Percentiles rank a stretch among this genome's conserved stretches.
phyloP scores from a whole-genome alignment of 768 basidiomycete species.

The Psilocybe azurescens region DNA sequence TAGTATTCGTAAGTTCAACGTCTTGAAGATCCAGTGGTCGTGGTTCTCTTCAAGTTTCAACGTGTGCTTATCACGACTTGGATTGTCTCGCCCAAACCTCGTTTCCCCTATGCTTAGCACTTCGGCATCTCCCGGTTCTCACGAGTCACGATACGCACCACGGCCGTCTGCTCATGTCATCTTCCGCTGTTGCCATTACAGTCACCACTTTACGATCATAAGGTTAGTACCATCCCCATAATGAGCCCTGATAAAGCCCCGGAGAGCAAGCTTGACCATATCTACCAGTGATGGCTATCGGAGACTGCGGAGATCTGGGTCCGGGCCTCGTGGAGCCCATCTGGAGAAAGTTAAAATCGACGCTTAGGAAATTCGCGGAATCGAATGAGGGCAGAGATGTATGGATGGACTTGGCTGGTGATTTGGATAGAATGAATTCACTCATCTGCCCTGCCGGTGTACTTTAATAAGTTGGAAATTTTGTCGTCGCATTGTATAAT shows the following conservation, averaged over 20 bases:
- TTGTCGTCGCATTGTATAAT: too few species aligned
- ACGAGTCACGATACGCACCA: slow-evolving; percentile 25
- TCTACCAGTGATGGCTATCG: slow-evolving; percentile 40
- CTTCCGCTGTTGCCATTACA: neutral
- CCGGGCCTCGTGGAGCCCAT: slow-evolving; percentile 32
- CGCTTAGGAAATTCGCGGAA: slow-evolving; percentile 29
- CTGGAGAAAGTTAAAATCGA: slow-evolving; percentile 34
- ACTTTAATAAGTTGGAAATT: too few species aligned
- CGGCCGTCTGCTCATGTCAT: slow-evolving; percentile 13
- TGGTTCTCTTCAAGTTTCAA: too few species aligned
- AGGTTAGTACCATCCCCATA: slow-evolving; percentile 3
- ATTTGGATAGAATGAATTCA: too few species aligned
- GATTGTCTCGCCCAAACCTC: too few species aligned
- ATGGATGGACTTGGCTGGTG: too few species aligned
- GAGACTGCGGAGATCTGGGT: slow-evolving; percentile 44
- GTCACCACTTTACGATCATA: neutral
- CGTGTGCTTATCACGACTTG: too few species aligned
- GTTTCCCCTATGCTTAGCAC: too few species aligned
- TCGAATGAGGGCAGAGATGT: slow-evolving; percentile 20
- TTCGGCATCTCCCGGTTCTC: too few species aligned
- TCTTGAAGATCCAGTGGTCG: too few species aligned
- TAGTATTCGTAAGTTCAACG: too few species aligned
- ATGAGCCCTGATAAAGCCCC: neutral
- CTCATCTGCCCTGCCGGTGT: too few species aligned
- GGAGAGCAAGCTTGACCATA: slow-evolving; percentile 21